Percentiles rank a stretch among this genome's conserved stretches.
phyloP scores from a whole-genome alignment of 1,139 yeast genomes.

The Candida pseudoviswanathii region DNA sequence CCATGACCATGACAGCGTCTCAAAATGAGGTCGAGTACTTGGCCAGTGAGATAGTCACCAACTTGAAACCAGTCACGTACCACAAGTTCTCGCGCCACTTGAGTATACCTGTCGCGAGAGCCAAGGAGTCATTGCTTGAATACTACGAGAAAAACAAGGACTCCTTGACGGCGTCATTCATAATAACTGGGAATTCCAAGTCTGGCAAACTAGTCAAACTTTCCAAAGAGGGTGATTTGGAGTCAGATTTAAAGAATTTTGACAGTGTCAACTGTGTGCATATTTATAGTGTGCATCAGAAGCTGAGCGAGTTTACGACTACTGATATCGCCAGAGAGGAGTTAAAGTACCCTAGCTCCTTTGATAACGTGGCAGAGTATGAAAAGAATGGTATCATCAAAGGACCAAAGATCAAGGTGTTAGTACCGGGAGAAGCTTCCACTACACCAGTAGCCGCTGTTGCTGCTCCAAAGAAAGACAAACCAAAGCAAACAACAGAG shows the following conservation, averaged over 20 bases:
- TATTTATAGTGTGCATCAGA: slow-evolving; percentile 31
- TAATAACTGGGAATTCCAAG: slow-evolving; percentile 30
- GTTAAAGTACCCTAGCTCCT: slow-evolving; percentile 22
- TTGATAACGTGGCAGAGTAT: slow-evolving; percentile 22
- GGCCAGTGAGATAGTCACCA: slow-evolving; percentile 27
- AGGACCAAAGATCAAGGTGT: slow-evolving; percentile 31
- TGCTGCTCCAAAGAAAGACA: not conserved
- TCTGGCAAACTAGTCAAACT: slow-evolving; percentile 22
- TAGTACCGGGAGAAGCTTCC: slow-evolving; percentile 9
- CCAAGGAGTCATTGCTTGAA: slow-evolving; percentile 33
- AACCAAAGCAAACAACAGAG: slow-evolving; percentile 3
- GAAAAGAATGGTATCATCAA: slow-evolving; percentile 34
- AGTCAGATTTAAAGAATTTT: slow-evolving; percentile 21
- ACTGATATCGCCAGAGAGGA: slow-evolving; percentile 36
- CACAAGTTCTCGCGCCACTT: slow-evolving; percentile 30
- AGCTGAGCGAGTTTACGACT: slow-evolving; percentile 19
- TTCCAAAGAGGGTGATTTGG: slow-evolving; percentile 21
- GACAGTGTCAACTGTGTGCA: slow-evolving; percentile 30
- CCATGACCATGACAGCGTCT: slow-evolving; percentile 40
- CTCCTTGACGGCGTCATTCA: slow-evolving; percentile 34
- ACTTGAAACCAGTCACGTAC: slow-evolving; percentile 31
- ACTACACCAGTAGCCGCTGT: not conserved
- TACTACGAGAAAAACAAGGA: slow-evolving; percentile 35
- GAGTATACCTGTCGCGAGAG: slow-evolving; percentile 28
- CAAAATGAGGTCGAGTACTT: slow-evolving; percentile 32